A percentile compares a stretch with the other conserved stretches of the same genome.
These are phyloP conservation scores for Trichoderma cornu-damae DNA, from an alignment of 2,329 filamentous ascomycete genomes.

Conservation along the genomic window DNA sequence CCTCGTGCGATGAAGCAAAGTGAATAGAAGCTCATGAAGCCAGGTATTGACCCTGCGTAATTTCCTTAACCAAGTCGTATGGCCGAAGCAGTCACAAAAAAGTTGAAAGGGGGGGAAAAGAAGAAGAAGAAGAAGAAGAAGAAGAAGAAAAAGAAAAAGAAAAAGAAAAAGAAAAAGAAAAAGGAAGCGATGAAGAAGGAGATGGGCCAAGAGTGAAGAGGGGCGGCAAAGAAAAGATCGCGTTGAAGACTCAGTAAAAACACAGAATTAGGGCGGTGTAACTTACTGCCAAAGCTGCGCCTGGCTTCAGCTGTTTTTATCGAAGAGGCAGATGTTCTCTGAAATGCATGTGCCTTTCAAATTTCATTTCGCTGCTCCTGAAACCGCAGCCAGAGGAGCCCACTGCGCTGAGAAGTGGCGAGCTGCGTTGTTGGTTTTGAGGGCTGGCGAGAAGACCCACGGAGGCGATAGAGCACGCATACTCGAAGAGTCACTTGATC, in stretches of 20 bases:
- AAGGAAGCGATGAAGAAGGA: not conserved
- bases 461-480: not conserved
- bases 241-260: no score
- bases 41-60: no score
- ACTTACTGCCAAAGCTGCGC: not conserved
- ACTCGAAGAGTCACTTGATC: not conserved
- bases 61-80: no score
- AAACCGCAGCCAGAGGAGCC: not conserved
- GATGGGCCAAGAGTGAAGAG: not conserved
- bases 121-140: no score
- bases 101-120: no score
- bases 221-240: no score
- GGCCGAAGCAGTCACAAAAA: no score
- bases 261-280: not conserved
- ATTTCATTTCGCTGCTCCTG: not conserved
- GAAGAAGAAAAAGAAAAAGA: not conserved
- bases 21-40: not conserved
- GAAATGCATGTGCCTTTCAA: not conserved
- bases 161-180: not conserved
- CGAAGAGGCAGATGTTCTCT: not conserved
- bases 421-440: not conserved
- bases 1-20: not conserved
- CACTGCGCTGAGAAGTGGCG: not conserved
- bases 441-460: no score
- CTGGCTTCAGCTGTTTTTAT: not conserved